Base-by-base conservation (phyloP, 805 yeast species). In the Ogataea paraovalis region DNA sequence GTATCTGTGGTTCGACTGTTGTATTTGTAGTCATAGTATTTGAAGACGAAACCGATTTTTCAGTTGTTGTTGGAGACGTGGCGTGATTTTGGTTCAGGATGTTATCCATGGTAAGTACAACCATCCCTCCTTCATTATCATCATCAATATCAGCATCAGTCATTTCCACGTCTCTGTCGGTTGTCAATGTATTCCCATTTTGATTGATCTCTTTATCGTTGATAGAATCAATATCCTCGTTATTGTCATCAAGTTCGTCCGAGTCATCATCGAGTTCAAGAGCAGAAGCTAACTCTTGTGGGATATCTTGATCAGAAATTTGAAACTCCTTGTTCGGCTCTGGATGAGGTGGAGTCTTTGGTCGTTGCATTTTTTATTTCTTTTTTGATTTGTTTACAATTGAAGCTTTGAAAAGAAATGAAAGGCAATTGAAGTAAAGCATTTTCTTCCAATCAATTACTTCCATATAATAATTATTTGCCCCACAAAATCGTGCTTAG, bases 301-400 rank as follows among this genome's bases (percentile, higher is more conserved):
- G 62, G 6, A 60, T 57, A 20, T 42, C 50, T 27, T 41, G 41
- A 8, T 45, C 42, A 22, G 54, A 32, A 20, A 55, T 39, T 21
- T 58, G 60, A 8, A 60, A 53, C 46, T 59, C 61, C 45, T 59
- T 53, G 43, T 64, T 54, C 2, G 68, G 53, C 10, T 53, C 59
- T 3, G 68, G 66, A 48, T 61, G 66, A 2, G 45, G 49, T 1
- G 69, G 69, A 2, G 65, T 59, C 2, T 40, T 19, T 9, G 66
- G 66, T 22, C 44, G 44, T 12, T 44, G 36, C 37, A 48, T 40
- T 8, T 13, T 23, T 30, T 25, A n/a, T n/a, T n/a, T n/a, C n/a
- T n/a, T n/a, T n/a, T n/a, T n/a, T n/a, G n/a, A n/a, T n/a, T n/a
- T n/a, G n/a, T n/a, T n/a, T n/a, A n/a, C n/a, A n/a, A n/a, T n/a